Evolutionary conservation across 1,284 basidiomycete species (phyloP).

Genomic region (Cryptococcus deneoformans): DNA sequence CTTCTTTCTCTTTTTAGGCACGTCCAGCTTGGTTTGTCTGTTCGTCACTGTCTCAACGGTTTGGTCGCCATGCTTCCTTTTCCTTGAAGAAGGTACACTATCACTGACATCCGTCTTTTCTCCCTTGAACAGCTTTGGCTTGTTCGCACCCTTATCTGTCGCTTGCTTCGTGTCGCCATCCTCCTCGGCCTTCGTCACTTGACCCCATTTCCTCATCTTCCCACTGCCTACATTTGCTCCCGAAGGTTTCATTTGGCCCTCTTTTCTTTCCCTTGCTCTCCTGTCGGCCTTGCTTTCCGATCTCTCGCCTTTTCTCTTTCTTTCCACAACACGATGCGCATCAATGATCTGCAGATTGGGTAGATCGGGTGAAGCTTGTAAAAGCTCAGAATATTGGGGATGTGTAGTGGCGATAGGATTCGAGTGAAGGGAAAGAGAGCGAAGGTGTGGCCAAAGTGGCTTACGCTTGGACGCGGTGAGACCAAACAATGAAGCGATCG

Average conservation of each 20-base stretch:
- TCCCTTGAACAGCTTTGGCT: slow-evolving; percentile 1
- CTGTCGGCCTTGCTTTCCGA: slow-evolving; percentile 29
- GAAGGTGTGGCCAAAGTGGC: slow-evolving; percentile 25
- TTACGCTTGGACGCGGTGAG: slow-evolving; percentile 4
- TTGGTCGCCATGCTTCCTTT: slow-evolving; percentile 5
- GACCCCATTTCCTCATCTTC: slow-evolving; percentile 38
- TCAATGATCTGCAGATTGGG: slow-evolving; percentile 47
- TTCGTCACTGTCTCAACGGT: background rate
- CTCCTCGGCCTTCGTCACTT: slow-evolving; percentile 3
- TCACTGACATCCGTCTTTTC: slow-evolving; percentile 5
- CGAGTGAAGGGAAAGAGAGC: slow-evolving; percentile 38
- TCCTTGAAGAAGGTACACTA: slow-evolving; percentile 1
- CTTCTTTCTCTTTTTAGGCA: background rate
- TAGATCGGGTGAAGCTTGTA: slow-evolving; percentile 28
- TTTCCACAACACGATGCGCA: slow-evolving; percentile 40
- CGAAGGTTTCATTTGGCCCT: slow-evolving; percentile 33
- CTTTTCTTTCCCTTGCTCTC: slow-evolving; percentile 22
- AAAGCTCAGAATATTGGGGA: slow-evolving; percentile 30
- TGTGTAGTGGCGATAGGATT: slow-evolving; percentile 37
- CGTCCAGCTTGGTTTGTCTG: background rate
- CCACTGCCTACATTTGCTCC: slow-evolving; percentile 30
- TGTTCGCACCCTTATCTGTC: background rate
- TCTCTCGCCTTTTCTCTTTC: slow-evolving; percentile 34
- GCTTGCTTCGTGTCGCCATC: slow-evolving; percentile 4
- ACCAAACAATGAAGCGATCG: slow-evolving; percentile 23